Base-by-base conservation (phyloP, 2,329 filamentous ascomycete species). In the Penicillium sp. region DNA sequence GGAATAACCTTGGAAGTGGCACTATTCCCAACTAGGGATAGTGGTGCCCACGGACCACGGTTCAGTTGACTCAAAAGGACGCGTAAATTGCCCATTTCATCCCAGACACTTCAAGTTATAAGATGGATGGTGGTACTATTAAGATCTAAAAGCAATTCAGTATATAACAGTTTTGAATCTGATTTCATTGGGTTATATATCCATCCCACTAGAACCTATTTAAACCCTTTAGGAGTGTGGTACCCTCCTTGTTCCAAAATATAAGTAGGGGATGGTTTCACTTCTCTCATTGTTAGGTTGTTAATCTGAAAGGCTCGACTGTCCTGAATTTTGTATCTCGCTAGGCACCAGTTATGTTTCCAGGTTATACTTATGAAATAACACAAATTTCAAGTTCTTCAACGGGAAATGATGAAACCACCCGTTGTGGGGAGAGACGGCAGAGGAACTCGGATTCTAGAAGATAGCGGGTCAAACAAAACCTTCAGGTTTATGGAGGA, bases 381-480 rank as follows among this genome's bases (percentile, higher is more conserved):
- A 40, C n/a, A 12, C 6, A 17, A 4, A n/a, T 24, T 10, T 17
- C 15, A 28, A 28, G 13, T 42, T 19, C n/a, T 26, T 40, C 28
- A 31, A 28, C 21, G 24, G 38, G 8, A 34, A 17, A 28, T 29
- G 41, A 38, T 49, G 42, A 49, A 45, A 49, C 45, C 38, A 49
- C 45, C 38, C 15, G 32, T 47, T 47, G 48, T 50, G 48, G 43
- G 37, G 48, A 50, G 46, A 45, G 40, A 46, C 44, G 44, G 44
- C 35, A 46, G 35, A 13, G 34, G 19, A 40, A 32, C 26, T 26
- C n/a, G 22, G 19, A 42, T 50, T 50, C 48, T 50, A 50, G 48
- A 50, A 50, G 43, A 47, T 50, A 42, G 48, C 48, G 48, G 48
- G 48, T 50, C 48, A 49, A 37, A 32, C 17, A 43, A 40, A 49